phyloP scores from a whole-genome alignment of 2,329 filamentous ascomycete genomes.

The Trichoderma citrinoviride region DNA sequence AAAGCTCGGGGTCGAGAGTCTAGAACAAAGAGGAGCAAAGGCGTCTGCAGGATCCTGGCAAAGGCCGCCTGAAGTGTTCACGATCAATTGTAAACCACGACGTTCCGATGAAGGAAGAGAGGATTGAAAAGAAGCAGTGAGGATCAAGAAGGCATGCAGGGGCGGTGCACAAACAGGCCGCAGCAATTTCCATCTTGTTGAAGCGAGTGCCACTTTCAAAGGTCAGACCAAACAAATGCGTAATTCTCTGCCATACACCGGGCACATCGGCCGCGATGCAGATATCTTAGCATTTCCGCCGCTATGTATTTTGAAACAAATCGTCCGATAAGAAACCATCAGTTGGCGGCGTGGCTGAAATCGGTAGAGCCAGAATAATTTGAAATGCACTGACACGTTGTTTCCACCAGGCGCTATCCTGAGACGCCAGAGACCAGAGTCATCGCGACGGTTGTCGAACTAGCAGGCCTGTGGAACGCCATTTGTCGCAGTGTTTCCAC shows the following conservation, averaged over 20 bases:
- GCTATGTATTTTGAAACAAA: constrained; percentile 14
- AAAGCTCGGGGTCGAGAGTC: neutral
- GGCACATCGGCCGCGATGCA: neutral
- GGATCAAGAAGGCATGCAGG: neutral
- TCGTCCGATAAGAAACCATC: neutral
- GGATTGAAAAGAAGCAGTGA: neutral
- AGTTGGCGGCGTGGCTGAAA: constrained; percentile 1
- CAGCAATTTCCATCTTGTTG: neutral
- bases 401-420: constrained; percentile 7
- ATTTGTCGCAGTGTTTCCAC: constrained; percentile 23
- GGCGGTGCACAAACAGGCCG: neutral
- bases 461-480: constrained; percentile 22
- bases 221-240: constrained; percentile 14
- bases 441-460: constrained; percentile 3
- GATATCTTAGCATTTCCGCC: neutral
- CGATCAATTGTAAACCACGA: neutral
- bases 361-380: constrained; percentile 4
- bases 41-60: neutral
- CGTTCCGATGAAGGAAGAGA: neutral
- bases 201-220: neutral
- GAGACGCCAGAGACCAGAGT: constrained; percentile 8
- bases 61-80: neutral
- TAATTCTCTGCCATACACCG: neutral
- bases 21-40: neutral
- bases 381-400: constrained; percentile 2